Conservation (phyloP, 2,329 filamentous ascomycete genomes). For the Fusarium algeriense region DNA sequence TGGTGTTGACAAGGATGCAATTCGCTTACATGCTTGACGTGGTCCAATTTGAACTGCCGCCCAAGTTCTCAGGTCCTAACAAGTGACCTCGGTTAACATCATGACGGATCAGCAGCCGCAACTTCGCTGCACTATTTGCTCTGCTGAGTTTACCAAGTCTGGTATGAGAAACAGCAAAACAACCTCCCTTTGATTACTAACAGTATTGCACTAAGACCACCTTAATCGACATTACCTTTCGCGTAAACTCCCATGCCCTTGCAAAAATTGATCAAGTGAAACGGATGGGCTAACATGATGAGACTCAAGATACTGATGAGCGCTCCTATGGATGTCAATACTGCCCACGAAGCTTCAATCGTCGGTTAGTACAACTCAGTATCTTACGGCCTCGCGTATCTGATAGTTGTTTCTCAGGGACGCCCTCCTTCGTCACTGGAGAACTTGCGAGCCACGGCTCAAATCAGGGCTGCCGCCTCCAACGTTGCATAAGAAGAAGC, state of each 20-base stretch:
- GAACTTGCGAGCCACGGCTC: slow-evolving; percentile 6
- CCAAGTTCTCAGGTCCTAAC: too few species aligned
- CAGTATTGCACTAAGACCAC: background rate
- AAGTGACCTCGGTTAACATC: background rate
- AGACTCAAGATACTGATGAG: background rate
- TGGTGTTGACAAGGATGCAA: too few species aligned
- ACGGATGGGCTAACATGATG: too few species aligned
- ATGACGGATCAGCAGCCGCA: background rate
- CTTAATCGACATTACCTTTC: background rate
- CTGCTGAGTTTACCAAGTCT: background rate
- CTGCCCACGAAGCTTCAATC: slow-evolving; percentile 16
- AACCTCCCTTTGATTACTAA: background rate
- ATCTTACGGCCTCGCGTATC: background rate
- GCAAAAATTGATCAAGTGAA: too few species aligned
- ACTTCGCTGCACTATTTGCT: background rate
- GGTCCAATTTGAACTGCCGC: background rate
- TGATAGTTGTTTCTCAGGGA: background rate
- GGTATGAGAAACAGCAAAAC: background rate
- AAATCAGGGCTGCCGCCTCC: background rate
- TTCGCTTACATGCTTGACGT: background rate
- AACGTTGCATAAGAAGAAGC: background rate
- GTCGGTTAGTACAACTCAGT: background rate
- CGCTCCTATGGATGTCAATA: background rate
- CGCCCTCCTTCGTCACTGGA: slow-evolving; percentile 27
- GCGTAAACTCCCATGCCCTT: background rate